These are phyloP conservation scores for Penicillium alfredii DNA, from an alignment of 495 filamentous ascomycete species.

Conservation along the genomic window DNA sequence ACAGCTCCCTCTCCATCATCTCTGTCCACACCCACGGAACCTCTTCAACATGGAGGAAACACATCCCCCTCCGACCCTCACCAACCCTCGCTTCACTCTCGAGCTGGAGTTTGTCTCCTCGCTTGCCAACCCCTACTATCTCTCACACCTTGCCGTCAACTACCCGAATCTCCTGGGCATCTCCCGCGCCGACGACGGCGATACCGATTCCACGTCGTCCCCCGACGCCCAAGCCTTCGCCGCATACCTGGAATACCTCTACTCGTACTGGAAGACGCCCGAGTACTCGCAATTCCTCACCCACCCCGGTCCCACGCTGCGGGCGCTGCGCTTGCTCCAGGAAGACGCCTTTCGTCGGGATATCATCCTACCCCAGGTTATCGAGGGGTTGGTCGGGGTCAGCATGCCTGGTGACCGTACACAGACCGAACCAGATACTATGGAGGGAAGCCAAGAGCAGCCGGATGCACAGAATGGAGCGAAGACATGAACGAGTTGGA, in stretches of 20 bases:
- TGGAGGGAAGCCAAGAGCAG: conserved; percentile 28
- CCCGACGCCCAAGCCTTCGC: conserved; percentile 60
- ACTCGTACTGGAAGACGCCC: conserved; percentile 75
- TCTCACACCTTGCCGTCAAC: conserved; percentile 70
- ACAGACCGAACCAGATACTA: conserved; percentile 16
- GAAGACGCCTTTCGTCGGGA: conserved; percentile 77
- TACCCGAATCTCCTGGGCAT: conserved; percentile 46
- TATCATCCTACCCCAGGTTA: conserved; percentile 68
- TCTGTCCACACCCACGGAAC: no score
- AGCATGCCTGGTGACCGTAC: conserved; percentile 33
- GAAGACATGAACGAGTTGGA: conserved; percentile 34
- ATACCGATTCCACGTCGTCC: conserved; percentile 42
- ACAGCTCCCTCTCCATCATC: conserved; percentile 1
- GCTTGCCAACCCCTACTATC: conserved; percentile 78
- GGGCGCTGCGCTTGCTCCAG: conserved; percentile 75
- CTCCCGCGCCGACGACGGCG: conserved; percentile 31
- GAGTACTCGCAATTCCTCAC: conserved; percentile 75
- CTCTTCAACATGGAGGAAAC: conserved; percentile 20
- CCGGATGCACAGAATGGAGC: conserved; percentile 15
- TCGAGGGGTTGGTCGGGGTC: conserved; percentile 54
- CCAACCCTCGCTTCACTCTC: conserved; percentile 39
- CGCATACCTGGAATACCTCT: conserved; percentile 74
- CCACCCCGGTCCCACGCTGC: conserved; percentile 78
- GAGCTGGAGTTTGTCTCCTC: conserved; percentile 71
- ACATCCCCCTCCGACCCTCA: conserved; percentile 34